Conservation (phyloP, 1,284 basidiomycete species). For the Leccinum solheimii region DNA sequence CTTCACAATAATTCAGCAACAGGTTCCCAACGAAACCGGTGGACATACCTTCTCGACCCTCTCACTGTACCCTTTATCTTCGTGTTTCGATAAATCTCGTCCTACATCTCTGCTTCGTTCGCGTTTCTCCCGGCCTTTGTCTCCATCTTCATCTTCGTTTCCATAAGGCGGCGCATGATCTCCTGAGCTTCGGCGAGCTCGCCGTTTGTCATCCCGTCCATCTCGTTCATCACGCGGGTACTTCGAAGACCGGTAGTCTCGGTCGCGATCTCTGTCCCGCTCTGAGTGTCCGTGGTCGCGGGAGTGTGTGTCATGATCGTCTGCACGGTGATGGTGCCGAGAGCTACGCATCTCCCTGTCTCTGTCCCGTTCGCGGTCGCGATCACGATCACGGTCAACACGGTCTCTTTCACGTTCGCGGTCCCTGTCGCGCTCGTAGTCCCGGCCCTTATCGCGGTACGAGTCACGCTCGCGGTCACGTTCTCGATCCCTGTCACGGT, state of each 20-base stretch:
- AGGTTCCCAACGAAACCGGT: neutral
- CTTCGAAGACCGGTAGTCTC: constrained; percentile 43
- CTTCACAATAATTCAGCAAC: constrained; percentile 36
- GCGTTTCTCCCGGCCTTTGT: constrained; percentile 42
- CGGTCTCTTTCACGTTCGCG: constrained; percentile 43
- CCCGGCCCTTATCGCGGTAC: constrained; percentile 36
- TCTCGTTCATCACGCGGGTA: constrained; percentile 51
- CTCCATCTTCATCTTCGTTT: constrained; percentile 36
- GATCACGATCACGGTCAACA: constrained; percentile 31
- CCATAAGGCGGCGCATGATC: constrained; percentile 40
- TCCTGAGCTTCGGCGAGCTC: constrained; percentile 36
- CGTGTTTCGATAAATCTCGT: constrained; percentile 28
- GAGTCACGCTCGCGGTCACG: constrained; percentile 31
- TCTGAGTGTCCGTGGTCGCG: constrained; percentile 34
- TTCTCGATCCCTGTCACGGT: constrained; percentile 44
- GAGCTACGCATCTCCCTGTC: constrained; percentile 37
- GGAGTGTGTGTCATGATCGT: constrained; percentile 42
- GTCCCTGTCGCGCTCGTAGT: constrained; percentile 39
- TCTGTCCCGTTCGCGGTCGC: constrained; percentile 43
- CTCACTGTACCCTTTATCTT: constrained; percentile 47
- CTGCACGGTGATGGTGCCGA: constrained; percentile 32
- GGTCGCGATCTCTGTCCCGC: constrained; percentile 49
- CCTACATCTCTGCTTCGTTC: constrained; percentile 56
- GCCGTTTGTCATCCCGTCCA: constrained; percentile 45
- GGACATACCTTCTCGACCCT: constrained; percentile 64